phyloP scores from a whole-genome alignment of 2,329 filamentous ascomycete genomes.

The Cercospora brassicicola region DNA sequence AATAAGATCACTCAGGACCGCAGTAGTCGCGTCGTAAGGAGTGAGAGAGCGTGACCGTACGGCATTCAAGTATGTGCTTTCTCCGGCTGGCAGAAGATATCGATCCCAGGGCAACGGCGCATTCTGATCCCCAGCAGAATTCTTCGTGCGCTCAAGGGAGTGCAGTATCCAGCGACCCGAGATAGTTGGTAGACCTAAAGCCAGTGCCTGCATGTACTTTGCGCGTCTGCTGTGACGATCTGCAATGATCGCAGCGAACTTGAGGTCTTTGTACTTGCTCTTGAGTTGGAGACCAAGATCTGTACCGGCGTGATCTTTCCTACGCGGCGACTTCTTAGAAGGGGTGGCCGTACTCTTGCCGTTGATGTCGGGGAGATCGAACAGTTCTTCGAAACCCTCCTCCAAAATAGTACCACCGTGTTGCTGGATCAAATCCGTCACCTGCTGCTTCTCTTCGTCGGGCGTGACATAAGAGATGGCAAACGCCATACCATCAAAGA shows the following conservation, averaged over 20 bases:
- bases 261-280: conserved; percentile 53
- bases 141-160: conserved; percentile 54
- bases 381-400: conserved; percentile 78
- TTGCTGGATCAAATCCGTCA: conserved; percentile 64
- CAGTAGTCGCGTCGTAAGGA: conserved; percentile 59
- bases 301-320: not conserved
- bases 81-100: conserved; percentile 83
- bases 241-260: conserved; percentile 83
- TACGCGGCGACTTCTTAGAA: conserved; percentile 28
- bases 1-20: conserved; percentile 60
- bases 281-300: conserved; percentile 48
- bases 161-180: conserved; percentile 77
- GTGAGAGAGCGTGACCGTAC: conserved; percentile 70
- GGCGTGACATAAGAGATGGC: conserved; percentile 72
- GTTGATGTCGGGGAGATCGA: conserved; percentile 53
- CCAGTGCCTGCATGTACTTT: conserved; percentile 94
- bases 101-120: conserved; percentile 72
- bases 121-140: conserved; percentile 31
- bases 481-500: conserved; percentile 84
- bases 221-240: conserved; percentile 81
- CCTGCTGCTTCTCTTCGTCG: conserved; percentile 56
- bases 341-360: conserved; percentile 26
- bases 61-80: conserved; percentile 72
- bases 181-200: conserved; percentile 83
- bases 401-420: conserved; percentile 72